These are phyloP conservation scores for Aegilops umbellulata DNA, from an alignment of 176 grass and related monocot genomes.

Conservation along the genomic window DNA sequence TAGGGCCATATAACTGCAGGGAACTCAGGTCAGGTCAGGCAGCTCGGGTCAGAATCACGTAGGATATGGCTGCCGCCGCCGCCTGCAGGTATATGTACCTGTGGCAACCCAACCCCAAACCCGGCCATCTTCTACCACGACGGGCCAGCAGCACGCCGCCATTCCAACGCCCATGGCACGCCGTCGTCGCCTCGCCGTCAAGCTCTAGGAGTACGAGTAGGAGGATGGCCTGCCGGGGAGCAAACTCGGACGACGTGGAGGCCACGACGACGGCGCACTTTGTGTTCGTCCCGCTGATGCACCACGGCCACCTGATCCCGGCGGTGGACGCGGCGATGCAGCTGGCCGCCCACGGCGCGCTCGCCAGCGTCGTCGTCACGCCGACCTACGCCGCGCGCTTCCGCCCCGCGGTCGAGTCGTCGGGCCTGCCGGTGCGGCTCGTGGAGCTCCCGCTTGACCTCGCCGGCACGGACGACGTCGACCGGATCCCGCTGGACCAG, in stretches of 20 bases:
- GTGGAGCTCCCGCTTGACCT: not conserved
- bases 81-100: too few species aligned
- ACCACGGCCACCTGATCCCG: conserved; percentile 58
- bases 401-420: not conserved
- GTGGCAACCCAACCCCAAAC: too few species aligned
- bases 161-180: too few species aligned
- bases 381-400: not conserved
- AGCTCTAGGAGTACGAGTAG: not conserved
- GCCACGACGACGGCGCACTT: conserved; percentile 32
- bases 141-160: too few species aligned
- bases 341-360: conserved; percentile 35
- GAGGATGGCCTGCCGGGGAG: not conserved
- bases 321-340: conserved; percentile 48
- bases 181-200: not conserved
- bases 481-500: not conserved
- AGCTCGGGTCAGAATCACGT: too few species aligned
- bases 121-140: too few species aligned
- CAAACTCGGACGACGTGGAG: not conserved
- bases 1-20: too few species aligned
- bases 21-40: too few species aligned
- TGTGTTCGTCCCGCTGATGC: conserved; percentile 48
- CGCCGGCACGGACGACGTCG: not conserved
- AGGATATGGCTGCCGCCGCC: too few species aligned
- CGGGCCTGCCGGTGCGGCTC: not conserved
- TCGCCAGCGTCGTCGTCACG: conserved; percentile 42